Evolutionary conservation across 192 early-diverging fungal genomes (phyloP), one percentile per base, ranked within the genome.

Genomic region (Lunasporangiospora selenospora): DNA sequence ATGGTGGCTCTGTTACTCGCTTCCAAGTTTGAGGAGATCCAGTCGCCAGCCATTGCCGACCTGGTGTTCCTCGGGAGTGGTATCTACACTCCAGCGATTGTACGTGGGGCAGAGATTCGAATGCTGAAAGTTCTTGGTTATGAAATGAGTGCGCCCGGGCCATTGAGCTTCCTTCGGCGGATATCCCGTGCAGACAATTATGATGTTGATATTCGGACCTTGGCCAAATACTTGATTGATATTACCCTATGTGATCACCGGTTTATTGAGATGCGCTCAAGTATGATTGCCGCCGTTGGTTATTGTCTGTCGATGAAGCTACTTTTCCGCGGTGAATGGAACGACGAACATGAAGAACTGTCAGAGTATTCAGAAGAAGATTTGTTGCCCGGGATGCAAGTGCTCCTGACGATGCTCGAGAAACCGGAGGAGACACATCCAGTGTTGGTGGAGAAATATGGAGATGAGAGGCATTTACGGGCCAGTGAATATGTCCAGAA

Each of bases 341-440:
- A 86, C 31, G 65, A 51, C 1, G 83, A 84, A 33, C 83, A 92
- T 27, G 77, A 66, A 11, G 79, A 82, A 53, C 88, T 85, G 62
- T 82, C 90, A 27, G 91, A 90, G 4, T 95, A 92, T 79, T 70
- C 78, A 34, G 88, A 89, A 58, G 61, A 61, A 15, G 82, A 84
- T 60, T 60, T 95, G 15, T 16, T 75, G 15, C 65, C 65, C 9
- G 50, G 54, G 0, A 77, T 70, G 11, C 50, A 67, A 5, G 58
- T 88, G 9, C 80, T 91, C 45, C 12, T 91, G 6, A 75, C 84
- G 48, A 81, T 75, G 61, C 47, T 86, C 48, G 58, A 75, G 65
- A 44, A 80, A 10, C 84, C 84, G 0, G 40, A 44, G 19, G 57
- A 53, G n/a, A 76, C 80, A 44, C 73, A 77, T 37, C 47, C 57